Base-by-base conservation (phyloP, 2,329 filamentous ascomycete species). In the Fusarium napiforme region DNA sequence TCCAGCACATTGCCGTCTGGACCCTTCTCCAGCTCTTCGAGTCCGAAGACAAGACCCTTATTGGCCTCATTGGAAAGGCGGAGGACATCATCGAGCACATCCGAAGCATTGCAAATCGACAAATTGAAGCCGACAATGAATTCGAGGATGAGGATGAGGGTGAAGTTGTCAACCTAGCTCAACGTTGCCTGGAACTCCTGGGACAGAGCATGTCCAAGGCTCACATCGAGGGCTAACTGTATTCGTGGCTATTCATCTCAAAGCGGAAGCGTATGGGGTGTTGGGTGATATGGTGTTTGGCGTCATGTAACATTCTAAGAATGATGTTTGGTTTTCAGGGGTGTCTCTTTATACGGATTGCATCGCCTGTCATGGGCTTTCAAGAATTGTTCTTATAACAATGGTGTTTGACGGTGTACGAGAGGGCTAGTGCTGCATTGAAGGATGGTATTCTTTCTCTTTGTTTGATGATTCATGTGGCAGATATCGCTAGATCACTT, bases 1-100 rank as follows among this genome's bases (percentile, higher is more conserved):
- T 99, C 87, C 96, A 99, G 83, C 96, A 99, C 81, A 99, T 99
- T 79, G 96, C 96, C 57, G 97, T 98, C 72, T 99, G 96, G 96
- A 99, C 96, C 4, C 85, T 99, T 53, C 89, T 99, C 7, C 96
- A 99, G 81, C 89, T 99, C 7, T 91, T 99, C 57, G 96, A 99
- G 83, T 98, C 96, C 0, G 95, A 97, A 81, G 96, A 99, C 80
- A 92, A 93, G 83, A 92, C 91, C 62, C 87, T 99, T n/a, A 93
- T 98, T 72, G 91, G 92, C 56, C 90, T 94, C 55, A 98, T 99
- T 76, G 92, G 93, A 77, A 93, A 96, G 79, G 95, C 95, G 4
- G 93, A 96, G 73, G 94, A 97, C 74, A 93, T 99, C 74, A 93
- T 98, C 64, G 90, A 94, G 71, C 95, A 97, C 88, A 96, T 98